Conservation (phyloP, 2,329 filamentous ascomycete species). For the Coleophoma crateriformis region DNA sequence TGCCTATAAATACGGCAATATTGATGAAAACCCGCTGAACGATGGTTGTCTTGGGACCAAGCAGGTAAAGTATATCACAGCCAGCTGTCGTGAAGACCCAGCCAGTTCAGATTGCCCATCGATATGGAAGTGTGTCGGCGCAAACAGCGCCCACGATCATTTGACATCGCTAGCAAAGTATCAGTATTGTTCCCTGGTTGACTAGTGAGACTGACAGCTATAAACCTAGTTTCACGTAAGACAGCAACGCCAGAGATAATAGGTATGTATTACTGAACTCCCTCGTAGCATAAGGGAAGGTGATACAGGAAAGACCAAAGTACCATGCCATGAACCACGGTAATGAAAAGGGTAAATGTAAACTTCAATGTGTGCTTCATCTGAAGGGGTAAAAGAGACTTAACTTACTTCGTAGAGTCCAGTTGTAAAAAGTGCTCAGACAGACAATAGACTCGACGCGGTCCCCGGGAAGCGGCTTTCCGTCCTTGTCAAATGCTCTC, state of each 20-base stretch:
- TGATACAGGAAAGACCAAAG: conserved; percentile 51
- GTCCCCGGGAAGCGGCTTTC: conserved; percentile 12
- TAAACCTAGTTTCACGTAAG: conserved; percentile 56
- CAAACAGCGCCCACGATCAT: conserved; percentile 49
- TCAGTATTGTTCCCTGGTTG: conserved; percentile 42
- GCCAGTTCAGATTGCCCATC: conserved; percentile 47
- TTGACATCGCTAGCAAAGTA: conserved; percentile 53
- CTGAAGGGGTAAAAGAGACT: not conserved
- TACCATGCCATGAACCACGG: conserved; percentile 51
- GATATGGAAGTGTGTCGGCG: conserved; percentile 51
- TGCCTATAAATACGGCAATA: conserved; percentile 52
- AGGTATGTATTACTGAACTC: conserved; percentile 46
- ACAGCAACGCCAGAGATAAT: conserved; percentile 49
- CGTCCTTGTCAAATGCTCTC: conserved; percentile 18
- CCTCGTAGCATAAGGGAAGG: conserved; percentile 44
- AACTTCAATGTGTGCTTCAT: conserved; percentile 29
- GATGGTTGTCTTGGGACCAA: conserved; percentile 43
- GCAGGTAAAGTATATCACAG: conserved; percentile 46
- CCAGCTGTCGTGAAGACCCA: conserved; percentile 56
- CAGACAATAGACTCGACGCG: conserved; percentile 31
- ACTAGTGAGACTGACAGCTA: conserved; percentile 45
- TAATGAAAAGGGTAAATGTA: conserved; percentile 43
- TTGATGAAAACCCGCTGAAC: conserved; percentile 55
- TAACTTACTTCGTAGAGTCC: conserved; percentile 33
- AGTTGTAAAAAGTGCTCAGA: conserved; percentile 36